Evolutionary conservation across 352 stramenopile genomes (phyloP).

Genomic region (Bremia lactucae): DNA sequence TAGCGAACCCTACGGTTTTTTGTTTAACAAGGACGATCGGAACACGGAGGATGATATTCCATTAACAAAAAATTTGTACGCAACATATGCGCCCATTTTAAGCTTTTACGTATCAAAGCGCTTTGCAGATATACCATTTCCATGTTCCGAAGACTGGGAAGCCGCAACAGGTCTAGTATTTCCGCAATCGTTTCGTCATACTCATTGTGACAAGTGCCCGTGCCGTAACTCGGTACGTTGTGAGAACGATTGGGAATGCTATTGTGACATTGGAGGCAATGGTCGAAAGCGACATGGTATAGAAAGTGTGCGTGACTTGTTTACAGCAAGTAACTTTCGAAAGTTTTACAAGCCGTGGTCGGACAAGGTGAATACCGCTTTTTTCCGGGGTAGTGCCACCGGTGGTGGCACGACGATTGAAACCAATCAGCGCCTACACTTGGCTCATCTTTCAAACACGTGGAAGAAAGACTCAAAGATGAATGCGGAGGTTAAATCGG

Average conservation of each 20-base stretch:
- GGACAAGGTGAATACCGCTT: conserved; percentile 93
- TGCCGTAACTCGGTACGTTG: conserved; percentile 56
- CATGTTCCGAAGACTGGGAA: conserved; percentile 93
- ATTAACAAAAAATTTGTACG: conserved; percentile 83
- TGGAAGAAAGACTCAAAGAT: conserved; percentile 87
- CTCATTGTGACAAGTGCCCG: conserved; percentile 67
- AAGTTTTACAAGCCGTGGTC: conserved; percentile 95
- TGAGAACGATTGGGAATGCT: conserved; percentile 74
- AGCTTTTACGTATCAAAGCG: conserved; percentile 93
- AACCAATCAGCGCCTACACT: conserved; percentile 94
- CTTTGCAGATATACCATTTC: conserved; percentile 97
- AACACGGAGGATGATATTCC: conserved; percentile 90
- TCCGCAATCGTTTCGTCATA: conserved; percentile 85
- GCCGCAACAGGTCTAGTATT: conserved; percentile 87
- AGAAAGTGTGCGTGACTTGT: conserved; percentile 84
- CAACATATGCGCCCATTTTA: conserved; percentile 93
- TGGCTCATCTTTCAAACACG: conserved; percentile 84
- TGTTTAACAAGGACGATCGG: conserved; percentile 95
- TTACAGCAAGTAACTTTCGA: conserved; percentile 94
- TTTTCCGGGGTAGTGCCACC: conserved; percentile 96
- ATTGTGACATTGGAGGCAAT: conserved; percentile 46
- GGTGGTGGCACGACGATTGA: conserved; percentile 90
- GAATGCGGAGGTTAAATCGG: conserved; percentile 55
- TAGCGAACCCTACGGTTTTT: conserved; percentile 95
- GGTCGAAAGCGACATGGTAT: conserved; percentile 68